phyloP scores from a whole-genome alignment of 2,329 filamentous ascomycete species.

The Beauveria brongniartii region DNA sequence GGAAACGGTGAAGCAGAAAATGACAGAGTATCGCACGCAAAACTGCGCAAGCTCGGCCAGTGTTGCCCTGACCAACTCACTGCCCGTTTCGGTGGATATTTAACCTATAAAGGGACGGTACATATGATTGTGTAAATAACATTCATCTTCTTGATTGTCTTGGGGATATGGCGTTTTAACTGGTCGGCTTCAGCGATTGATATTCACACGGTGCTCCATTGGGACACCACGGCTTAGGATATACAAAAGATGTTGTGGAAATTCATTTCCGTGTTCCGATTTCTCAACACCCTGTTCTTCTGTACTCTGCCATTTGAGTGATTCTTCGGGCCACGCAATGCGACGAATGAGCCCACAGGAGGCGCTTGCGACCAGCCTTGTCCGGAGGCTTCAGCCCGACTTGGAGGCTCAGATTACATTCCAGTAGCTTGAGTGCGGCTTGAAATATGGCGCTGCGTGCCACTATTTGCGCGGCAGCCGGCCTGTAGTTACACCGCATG shows the following conservation, averaged over 20 bases:
- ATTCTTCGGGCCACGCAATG: no score
- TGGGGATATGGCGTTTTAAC: not conserved
- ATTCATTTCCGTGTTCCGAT: no score
- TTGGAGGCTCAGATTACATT: no score
- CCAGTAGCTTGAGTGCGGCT: no score
- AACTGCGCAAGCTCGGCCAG: not conserved
- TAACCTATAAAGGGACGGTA: not conserved
- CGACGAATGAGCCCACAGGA: no score
- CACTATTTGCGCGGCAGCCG: not conserved
- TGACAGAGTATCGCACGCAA: slow-evolving; percentile 1
- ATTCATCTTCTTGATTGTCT: not conserved
- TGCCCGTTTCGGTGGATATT: not conserved
- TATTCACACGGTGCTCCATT: not conserved
- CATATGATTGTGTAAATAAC: not conserved
- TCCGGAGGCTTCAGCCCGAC: no score
- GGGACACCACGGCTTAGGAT: not conserved
- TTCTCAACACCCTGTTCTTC: no score
- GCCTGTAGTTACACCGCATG: not conserved
- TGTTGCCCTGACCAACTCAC: not conserved
- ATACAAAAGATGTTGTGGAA: not conserved
- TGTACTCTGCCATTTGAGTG: no score
- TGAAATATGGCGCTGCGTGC: not conserved
- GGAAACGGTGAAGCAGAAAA: slow-evolving; percentile 24
- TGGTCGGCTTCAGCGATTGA: not conserved
- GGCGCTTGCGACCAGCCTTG: no score